Conservation (phyloP, 495 filamentous ascomycete species). For the Penicillium cosmopolitanum region DNA sequence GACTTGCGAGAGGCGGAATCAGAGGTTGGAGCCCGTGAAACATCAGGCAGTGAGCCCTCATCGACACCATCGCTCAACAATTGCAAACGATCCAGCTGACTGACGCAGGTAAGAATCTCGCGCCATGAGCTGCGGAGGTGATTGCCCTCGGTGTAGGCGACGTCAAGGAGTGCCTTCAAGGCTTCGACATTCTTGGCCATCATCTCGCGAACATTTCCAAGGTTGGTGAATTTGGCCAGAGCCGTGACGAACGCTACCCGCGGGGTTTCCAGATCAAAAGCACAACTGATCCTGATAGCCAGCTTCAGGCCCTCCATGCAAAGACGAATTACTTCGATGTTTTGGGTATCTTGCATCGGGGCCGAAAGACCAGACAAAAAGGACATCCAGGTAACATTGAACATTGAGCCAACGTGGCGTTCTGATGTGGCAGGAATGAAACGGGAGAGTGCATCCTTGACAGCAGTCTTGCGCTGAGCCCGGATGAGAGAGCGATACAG, state of each 20-base stretch:
- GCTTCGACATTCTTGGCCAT: conserved; percentile 96
- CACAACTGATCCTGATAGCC: conserved; percentile 86
- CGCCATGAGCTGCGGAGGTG: conserved; percentile 88
- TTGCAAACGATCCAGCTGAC: conserved; percentile 93
- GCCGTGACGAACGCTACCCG: conserved; percentile 93
- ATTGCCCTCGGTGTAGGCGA: conserved; percentile 91
- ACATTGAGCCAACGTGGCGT: conserved; percentile 97
- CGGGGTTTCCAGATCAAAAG: conserved; percentile 89
- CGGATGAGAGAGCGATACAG: conserved; percentile 88
- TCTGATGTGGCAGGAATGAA: conserved; percentile 93
- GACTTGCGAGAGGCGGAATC: conserved; percentile 62
- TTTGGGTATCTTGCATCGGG: conserved; percentile 87
- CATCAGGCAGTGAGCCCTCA: conserved; percentile 88
- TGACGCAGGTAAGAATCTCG: conserved; percentile 92
- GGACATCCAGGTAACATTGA: conserved; percentile 99
- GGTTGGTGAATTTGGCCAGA: conserved; percentile 88
- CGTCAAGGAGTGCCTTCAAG: conserved; percentile 83
- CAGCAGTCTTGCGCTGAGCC: conserved; percentile 76
- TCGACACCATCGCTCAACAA: conserved; percentile 94
- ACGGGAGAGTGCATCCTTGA: conserved; percentile 67
- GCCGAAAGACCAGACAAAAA: conserved; percentile 92
- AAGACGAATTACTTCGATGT: conserved; percentile 84
- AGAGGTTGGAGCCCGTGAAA: conserved; percentile 74
- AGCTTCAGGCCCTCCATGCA: conserved; percentile 96
- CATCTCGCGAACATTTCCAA: conserved; percentile 95